These are phyloP conservation scores for Rusavskia elegans DNA, from an alignment of 495 filamentous ascomycete genomes.

Conservation along the genomic window DNA sequence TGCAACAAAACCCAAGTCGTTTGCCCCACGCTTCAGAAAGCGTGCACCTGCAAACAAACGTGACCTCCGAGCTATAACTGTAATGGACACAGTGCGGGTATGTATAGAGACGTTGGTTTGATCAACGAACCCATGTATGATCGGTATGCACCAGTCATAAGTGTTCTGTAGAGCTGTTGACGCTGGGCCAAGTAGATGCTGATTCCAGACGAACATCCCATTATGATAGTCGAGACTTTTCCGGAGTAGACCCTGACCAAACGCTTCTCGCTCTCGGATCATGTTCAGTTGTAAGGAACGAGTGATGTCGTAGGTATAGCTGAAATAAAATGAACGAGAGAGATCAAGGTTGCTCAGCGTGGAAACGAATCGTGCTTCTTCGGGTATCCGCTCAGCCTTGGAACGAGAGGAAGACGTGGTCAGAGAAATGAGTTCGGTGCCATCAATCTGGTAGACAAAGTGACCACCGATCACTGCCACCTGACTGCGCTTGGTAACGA, in stretches of 20 bases:
- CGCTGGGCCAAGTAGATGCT: constrained; percentile 70
- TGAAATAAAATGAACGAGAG: constrained; percentile 88
- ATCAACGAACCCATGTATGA: not conserved
- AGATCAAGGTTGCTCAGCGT: constrained; percentile 87
- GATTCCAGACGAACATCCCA: constrained; percentile 97
- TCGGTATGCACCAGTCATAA: constrained; percentile 87
- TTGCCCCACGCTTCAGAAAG: constrained; percentile 87
- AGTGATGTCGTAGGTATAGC: constrained; percentile 95
- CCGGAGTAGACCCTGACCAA: constrained; percentile 44
- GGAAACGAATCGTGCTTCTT: constrained; percentile 75
- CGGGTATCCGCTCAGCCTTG: constrained; percentile 66
- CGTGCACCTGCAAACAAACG: constrained; percentile 88
- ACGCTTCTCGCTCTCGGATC: constrained; percentile 53
- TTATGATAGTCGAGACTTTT: constrained; percentile 54
- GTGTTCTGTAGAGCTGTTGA: constrained; percentile 52
- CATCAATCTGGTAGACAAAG: constrained; percentile 89
- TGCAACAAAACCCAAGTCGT: constrained; percentile 90
- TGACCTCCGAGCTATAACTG: constrained; percentile 82
- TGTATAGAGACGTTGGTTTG: constrained; percentile 46
- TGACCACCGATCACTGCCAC: constrained; percentile 94
- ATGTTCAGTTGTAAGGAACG: constrained; percentile 88
- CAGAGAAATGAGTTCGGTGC: constrained; percentile 82
- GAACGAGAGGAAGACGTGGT: constrained; percentile 46
- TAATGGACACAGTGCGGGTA: constrained; percentile 75
- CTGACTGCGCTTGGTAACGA: constrained; percentile 90